phyloP scores from a whole-genome alignment of 495 filamentous ascomycete genomes.

The Penicillium waksmanii region DNA sequence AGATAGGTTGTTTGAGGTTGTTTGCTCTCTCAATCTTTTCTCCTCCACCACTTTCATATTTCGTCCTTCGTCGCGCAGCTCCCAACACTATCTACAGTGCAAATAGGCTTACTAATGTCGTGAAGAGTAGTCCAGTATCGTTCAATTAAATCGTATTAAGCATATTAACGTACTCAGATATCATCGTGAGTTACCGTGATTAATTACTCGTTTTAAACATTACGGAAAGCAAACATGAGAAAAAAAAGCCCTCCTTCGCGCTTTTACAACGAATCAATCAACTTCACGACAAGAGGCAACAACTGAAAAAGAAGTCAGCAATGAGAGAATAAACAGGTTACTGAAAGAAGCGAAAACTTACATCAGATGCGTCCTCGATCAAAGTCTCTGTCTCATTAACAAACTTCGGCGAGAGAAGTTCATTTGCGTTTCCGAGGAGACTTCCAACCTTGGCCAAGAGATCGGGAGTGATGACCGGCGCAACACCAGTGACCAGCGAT shows the following conservation, averaged over 20 bases:
- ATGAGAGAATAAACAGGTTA: background rate
- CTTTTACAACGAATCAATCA: constrained; percentile 34
- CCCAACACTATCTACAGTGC: background rate
- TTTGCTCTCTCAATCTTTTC: too few relatives aligned
- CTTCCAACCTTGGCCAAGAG: constrained; percentile 36
- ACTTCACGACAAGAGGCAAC: constrained; percentile 34
- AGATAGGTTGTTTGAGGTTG: too few relatives aligned
- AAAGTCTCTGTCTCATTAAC: constrained; percentile 50
- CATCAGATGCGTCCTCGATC: constrained; percentile 55
- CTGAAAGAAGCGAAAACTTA: constrained; percentile 29
- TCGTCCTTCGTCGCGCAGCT: too few relatives aligned
- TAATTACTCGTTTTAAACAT: background rate
- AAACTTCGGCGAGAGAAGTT: constrained; percentile 46
- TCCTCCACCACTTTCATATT: too few relatives aligned
- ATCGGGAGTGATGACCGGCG: constrained; percentile 41
- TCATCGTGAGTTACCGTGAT: constrained; percentile 14
- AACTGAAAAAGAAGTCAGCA: constrained; percentile 28
- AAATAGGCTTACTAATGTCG: background rate
- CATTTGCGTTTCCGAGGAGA: constrained; percentile 42
- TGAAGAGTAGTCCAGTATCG: background rate
- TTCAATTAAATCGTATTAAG: constrained; percentile 20
- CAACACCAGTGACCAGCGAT: constrained; percentile 33
- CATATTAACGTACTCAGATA: constrained; percentile 12
- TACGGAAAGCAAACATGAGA: background rate
- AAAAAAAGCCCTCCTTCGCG: background rate